phyloP scores from a whole-genome alignment of 202 grass and related monocot genomes.

The Musa balbisiana region DNA sequence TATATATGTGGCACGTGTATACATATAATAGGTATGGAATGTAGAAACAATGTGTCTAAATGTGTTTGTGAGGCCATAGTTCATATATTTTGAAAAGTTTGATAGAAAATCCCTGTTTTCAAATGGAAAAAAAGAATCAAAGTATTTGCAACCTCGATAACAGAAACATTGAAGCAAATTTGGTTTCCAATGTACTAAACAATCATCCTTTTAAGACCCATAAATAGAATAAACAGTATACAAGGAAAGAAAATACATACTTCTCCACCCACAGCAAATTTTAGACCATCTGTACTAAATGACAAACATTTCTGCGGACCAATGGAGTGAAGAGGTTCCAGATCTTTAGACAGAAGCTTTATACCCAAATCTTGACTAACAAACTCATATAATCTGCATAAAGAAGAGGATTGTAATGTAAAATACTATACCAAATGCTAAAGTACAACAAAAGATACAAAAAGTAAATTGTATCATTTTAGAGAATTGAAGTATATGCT shows the following conservation, averaged over 20 bases:
- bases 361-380: conserved; percentile 45
- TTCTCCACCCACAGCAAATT: conserved; percentile 89
- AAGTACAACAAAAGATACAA: not conserved
- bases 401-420: conserved; percentile 11
- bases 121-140: too few relatives aligned
- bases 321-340: conserved; percentile 55
- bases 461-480: conserved; percentile 1
- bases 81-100: too few relatives aligned
- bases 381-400: conserved; percentile 65
- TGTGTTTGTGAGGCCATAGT: too few relatives aligned
- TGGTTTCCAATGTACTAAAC: too few relatives aligned
- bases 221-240: not conserved
- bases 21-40: too few relatives aligned
- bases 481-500: conserved; percentile 4
- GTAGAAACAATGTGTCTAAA: too few relatives aligned
- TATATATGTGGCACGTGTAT: too few relatives aligned
- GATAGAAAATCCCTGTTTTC: too few relatives aligned
- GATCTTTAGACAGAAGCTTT: conserved; percentile 48
- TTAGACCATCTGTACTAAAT: conserved; percentile 91
- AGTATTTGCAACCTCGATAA: too few relatives aligned
- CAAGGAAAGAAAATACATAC: conserved; percentile 27
- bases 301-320: conserved; percentile 81
- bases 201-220: not conserved
- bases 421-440: conserved; percentile 11
- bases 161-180: too few relatives aligned